These are phyloP conservation scores for Royoungia palumana DNA, from an alignment of 768 basidiomycete species.

Conservation along the genomic window DNA sequence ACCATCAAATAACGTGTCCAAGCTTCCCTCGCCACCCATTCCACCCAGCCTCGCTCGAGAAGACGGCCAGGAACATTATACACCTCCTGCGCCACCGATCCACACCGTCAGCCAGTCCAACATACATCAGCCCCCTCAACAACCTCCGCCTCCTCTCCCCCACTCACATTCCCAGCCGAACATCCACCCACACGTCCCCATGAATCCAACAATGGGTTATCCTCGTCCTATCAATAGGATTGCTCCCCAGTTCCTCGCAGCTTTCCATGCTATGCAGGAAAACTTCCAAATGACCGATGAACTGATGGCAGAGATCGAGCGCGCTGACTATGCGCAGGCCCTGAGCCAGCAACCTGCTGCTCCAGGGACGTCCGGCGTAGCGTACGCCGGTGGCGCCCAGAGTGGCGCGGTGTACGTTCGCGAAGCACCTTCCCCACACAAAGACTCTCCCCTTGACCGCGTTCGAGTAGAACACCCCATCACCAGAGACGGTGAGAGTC, in stretches of 20 bases:
- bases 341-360: constrained; percentile 43
- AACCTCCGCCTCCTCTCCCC: constrained; percentile 37
- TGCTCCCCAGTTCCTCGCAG: constrained; percentile 52
- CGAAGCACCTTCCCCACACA: constrained; percentile 42
- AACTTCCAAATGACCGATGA: constrained; percentile 69
- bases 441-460: constrained; percentile 53
- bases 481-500: constrained; percentile 49
- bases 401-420: constrained; percentile 35
- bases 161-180: constrained; percentile 30
- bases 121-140: constrained; percentile 32
- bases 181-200: constrained; percentile 27
- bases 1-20: constrained; percentile 30
- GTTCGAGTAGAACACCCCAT: constrained; percentile 51
- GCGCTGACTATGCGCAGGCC: constrained; percentile 61
- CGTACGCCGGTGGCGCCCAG: constrained; percentile 46
- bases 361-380: constrained; percentile 40
- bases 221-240: constrained; percentile 64
- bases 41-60: constrained; percentile 21
- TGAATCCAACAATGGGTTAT: constrained; percentile 43
- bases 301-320: constrained; percentile 68
- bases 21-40: constrained; percentile 29
- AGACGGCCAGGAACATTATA: constrained; percentile 40
- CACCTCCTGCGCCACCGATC: constrained; percentile 39
- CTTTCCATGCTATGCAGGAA: constrained; percentile 53
- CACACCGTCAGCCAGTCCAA: constrained; percentile 31